Percentiles rank a stretch among this genome's conserved stretches.
Conservation (phyloP, 129 eudicot genomes). For the Erigeron canadensis region DNA sequence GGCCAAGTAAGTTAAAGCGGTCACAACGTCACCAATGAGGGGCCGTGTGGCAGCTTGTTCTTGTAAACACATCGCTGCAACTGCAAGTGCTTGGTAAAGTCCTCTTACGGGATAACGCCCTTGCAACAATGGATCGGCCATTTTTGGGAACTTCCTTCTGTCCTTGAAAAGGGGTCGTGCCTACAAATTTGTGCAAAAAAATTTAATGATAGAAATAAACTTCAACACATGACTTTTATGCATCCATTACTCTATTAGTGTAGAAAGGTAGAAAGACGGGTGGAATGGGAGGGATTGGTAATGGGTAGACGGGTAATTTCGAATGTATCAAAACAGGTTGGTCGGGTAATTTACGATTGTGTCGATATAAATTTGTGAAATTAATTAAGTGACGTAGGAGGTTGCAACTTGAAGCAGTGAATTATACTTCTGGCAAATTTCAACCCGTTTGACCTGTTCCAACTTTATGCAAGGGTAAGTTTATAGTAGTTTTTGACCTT, state of each 20-base stretch:
- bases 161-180: constrained; percentile 93
- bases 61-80: constrained; percentile 98
- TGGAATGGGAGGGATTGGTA: no score
- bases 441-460: neutral
- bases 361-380: no score
- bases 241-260: no score
- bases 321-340: no score
- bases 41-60: constrained; percentile 97
- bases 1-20: constrained; percentile 84
- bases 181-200: constrained; percentile 32
- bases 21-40: constrained; percentile 85
- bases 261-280: no score
- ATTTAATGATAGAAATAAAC: neutral
- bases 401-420: neutral
- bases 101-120: constrained; percentile 88
- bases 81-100: constrained; percentile 97
- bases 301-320: no score
- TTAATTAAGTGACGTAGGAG: neutral
- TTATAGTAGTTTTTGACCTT: neutral
- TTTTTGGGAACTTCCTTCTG: constrained; percentile 85
- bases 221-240: no score
- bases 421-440: neutral
- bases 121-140: constrained; percentile 86
- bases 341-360: no score
- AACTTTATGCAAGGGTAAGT: neutral